Conservation (phyloP, 192 early-diverging fungal genomes). For the Geranomyces variabilis region DNA sequence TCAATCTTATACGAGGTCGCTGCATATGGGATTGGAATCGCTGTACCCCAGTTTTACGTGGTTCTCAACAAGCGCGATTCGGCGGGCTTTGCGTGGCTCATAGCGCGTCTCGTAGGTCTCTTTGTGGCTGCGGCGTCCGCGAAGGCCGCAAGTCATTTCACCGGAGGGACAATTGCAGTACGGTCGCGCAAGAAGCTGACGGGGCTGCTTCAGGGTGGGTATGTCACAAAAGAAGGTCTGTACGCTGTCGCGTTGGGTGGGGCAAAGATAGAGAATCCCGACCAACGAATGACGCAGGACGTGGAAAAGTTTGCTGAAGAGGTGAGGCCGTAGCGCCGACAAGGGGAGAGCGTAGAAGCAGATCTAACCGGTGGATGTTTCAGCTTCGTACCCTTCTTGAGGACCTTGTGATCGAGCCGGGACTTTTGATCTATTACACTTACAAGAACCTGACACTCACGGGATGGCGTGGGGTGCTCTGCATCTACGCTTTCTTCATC, state of each 20-base stretch:
- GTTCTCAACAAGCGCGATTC: slow-evolving; percentile 70
- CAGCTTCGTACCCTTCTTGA: slow-evolving; percentile 58
- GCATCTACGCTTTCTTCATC: slow-evolving; percentile 77
- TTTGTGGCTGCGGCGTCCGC: slow-evolving; percentile 34
- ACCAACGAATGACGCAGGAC: slow-evolving; percentile 90
- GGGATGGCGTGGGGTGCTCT: slow-evolving; percentile 66
- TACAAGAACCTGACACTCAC: slow-evolving; percentile 68
- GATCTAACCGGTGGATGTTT: no score
- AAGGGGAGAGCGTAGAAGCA: no score
- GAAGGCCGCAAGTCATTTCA: slow-evolving; percentile 62
- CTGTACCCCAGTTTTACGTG: slow-evolving; percentile 75
- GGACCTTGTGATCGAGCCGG: slow-evolving; percentile 71
- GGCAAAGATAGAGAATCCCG: slow-evolving; percentile 44
- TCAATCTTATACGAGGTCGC: slow-evolving; percentile 47
- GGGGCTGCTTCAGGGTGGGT: slow-evolving; percentile 62
- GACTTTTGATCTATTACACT: slow-evolving; percentile 80
- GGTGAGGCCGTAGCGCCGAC: no score
- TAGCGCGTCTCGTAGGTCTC: slow-evolving; percentile 14
- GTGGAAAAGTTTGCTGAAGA: slow-evolving; percentile 76
- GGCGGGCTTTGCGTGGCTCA: slow-evolving; percentile 60
- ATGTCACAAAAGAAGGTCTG: slow-evolving; percentile 36
- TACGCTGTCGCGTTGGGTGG: slow-evolving; percentile 14
- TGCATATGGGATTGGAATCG: slow-evolving; percentile 71
- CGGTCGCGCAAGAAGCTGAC: slow-evolving; percentile 65
- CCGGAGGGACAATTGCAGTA: slow-evolving; percentile 67